phyloP scores from a whole-genome alignment of 345 rosid genomes.

The Citrus glauca region DNA sequence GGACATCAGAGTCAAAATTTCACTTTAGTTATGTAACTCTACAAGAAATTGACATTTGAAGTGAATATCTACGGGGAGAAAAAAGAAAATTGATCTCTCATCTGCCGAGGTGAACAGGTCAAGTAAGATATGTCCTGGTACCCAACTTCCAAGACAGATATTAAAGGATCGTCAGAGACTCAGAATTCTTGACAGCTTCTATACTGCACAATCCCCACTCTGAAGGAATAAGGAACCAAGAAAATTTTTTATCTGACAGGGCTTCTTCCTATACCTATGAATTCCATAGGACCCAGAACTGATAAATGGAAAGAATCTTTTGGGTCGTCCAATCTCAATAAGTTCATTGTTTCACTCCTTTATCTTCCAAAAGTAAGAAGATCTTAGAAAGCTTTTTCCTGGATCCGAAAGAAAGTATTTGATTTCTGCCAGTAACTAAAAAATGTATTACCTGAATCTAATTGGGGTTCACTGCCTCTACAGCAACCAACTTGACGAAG shows the following conservation, averaged over 20 bases:
- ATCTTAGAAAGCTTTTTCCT: neutral
- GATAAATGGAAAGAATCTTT: no score
- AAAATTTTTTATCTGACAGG: no score
- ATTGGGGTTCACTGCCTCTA: no score
- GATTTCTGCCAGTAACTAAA: neutral
- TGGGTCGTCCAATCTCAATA: no score
- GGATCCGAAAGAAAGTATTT: neutral
- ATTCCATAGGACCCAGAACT: no score
- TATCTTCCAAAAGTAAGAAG: neutral
- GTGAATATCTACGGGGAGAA: neutral
- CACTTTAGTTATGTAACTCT: neutral
- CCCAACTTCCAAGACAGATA: neutral
- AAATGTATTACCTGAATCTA: neutral
- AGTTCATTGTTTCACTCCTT: neutral
- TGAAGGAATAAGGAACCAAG: no score
- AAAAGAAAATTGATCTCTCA: neutral
- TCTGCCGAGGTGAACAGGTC: neutral
- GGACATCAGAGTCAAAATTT: neutral
- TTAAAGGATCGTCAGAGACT: neutral
- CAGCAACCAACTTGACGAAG: neutral
- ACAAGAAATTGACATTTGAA: neutral
- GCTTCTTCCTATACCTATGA: no score
- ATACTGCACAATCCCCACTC: neutral
- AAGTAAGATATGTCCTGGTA: neutral
- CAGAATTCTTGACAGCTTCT: neutral